Conservation (phyloP, 257 asterid species). For the Forsythia viridissima region DNA sequence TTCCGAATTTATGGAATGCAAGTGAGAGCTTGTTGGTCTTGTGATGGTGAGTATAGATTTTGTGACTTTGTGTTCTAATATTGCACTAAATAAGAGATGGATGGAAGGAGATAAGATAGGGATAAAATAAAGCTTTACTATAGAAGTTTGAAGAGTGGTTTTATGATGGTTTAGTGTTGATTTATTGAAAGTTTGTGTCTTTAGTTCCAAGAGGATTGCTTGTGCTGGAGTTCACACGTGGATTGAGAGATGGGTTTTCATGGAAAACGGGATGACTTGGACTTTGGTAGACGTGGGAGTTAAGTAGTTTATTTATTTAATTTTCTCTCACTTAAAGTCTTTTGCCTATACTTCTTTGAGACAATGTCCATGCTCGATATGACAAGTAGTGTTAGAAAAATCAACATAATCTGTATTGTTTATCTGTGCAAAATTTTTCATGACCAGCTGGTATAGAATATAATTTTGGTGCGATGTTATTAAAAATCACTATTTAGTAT, state of each 20-base stretch:
- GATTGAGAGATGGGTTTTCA: neutral
- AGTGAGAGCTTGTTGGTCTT: neutral
- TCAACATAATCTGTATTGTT: neutral
- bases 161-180: neutral
- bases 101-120: neutral
- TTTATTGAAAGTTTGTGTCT: neutral
- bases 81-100: neutral
- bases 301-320: neutral
- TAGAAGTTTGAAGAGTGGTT: neutral
- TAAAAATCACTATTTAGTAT: neutral
- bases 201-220: neutral
- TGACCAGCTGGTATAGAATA: neutral
- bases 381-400: neutral
- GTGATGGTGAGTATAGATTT: neutral
- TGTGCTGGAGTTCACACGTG: neutral
- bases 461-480: neutral
- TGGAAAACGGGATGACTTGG: neutral
- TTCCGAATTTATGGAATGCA: neutral
- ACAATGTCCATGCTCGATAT: neutral
- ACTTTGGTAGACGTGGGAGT: neutral
- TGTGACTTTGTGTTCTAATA: neutral
- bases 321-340: neutral
- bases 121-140: neutral
- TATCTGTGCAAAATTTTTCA: neutral
- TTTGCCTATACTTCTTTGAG: neutral